Evolutionary conservation across 176 grass and related monocot genomes (phyloP).

Genomic region (Bothriochloa decipiens): DNA sequence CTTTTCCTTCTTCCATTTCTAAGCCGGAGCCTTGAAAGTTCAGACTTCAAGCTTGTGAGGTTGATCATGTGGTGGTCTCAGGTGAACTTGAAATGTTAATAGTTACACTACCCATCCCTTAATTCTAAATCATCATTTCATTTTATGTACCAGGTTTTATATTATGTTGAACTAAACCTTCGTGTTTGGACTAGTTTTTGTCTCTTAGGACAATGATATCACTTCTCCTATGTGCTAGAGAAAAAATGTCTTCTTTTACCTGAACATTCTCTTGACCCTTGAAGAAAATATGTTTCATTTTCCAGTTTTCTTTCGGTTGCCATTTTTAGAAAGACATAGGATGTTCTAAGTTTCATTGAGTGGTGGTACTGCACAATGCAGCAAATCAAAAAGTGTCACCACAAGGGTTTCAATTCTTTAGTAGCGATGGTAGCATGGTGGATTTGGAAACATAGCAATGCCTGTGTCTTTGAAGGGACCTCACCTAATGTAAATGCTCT

Average conservation of each 20-base stretch:
- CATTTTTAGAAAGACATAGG: neutral
- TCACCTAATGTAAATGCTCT: neutral
- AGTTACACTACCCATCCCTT: neutral
- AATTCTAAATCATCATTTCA: slow-evolving; percentile 1
- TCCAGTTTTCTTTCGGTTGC: neutral
- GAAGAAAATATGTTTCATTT: slow-evolving; percentile 12
- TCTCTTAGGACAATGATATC: neutral
- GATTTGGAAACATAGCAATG: neutral
- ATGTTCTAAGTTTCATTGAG: neutral
- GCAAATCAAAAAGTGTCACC: neutral
- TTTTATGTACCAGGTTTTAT: slow-evolving; percentile 18
- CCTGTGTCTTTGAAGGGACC: neutral
- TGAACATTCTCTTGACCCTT: neutral
- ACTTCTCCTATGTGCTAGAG: neutral
- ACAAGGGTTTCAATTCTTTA: neutral
- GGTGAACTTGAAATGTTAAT: slow-evolving; percentile 54
- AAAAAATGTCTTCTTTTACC: neutral
- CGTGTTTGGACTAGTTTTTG: neutral
- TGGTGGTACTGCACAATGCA: neutral
- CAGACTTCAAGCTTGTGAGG: slow-evolving; percentile 62
- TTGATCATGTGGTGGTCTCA: slow-evolving; percentile 99
- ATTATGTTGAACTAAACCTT: neutral
- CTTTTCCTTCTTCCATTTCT: slow-evolving; percentile 80
- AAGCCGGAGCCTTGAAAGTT: slow-evolving; percentile 74
- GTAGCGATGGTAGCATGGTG: neutral